phyloP scores from a whole-genome alignment of 306 rosid species.

The Purshia tridentata region DNA sequence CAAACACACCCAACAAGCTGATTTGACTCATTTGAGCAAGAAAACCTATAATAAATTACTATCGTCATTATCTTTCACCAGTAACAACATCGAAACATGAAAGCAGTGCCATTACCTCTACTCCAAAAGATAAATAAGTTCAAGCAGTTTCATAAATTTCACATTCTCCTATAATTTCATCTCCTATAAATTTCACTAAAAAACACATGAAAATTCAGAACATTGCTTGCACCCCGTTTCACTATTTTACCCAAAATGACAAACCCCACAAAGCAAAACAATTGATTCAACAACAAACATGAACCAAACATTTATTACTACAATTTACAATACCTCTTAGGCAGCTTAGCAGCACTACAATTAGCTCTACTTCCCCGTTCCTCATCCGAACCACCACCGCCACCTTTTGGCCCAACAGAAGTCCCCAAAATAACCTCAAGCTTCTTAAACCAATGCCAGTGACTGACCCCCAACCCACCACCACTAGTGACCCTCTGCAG shows the following conservation, averaged over 20 bases:
- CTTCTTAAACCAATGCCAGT: conserved; percentile 51
- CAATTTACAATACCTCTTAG: conserved; percentile 24
- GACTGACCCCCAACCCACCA: conserved; percentile 26
- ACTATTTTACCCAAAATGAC: not conserved
- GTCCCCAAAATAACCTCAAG: conserved; percentile 36
- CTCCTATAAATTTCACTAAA: not conserved
- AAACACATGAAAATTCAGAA: not conserved
- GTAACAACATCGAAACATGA: not conserved
- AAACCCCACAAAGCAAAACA: not conserved
- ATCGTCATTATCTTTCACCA: not conserved
- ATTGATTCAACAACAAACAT: not conserved
- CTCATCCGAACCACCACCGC: conserved; percentile 27
- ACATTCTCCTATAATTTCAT: not conserved
- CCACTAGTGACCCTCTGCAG: conserved; percentile 34
- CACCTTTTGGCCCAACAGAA: conserved; percentile 11
- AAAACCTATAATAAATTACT: not conserved
- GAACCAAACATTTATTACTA: conserved; percentile 4
- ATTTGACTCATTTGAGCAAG: not conserved
- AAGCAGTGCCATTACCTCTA: not conserved
- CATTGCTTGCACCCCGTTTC: not conserved
- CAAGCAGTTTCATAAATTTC: not conserved
- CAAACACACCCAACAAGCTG: not conserved
- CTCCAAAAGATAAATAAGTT: not conserved
- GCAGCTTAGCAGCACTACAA: conserved; percentile 21
- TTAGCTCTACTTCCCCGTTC: conserved; percentile 23